Percentiles rank a stretch among this genome's conserved stretches.
phyloP scores from a whole-genome alignment of 2,329 filamentous ascomycete species.

The Pochonia chlamydosporia region DNA sequence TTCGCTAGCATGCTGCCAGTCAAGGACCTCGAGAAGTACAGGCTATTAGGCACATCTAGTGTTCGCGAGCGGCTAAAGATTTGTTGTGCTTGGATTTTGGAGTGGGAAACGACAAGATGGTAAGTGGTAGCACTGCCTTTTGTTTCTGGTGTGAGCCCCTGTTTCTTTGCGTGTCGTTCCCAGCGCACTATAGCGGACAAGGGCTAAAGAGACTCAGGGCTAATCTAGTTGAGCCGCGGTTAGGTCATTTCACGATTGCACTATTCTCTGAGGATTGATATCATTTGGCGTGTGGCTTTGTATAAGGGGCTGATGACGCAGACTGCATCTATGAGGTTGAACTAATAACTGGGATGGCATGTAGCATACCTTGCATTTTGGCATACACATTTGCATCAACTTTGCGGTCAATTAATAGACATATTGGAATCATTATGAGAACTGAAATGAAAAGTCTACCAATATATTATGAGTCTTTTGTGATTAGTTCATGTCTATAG shows the following conservation, averaged over 20 bases:
- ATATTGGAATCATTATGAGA: too few relatives aligned
- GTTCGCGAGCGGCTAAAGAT: constrained; percentile 80
- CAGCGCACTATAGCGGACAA: background rate
- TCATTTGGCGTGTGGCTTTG: background rate
- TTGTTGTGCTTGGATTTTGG: constrained; percentile 70
- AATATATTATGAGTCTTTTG: too few relatives aligned
- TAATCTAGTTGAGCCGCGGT: constrained; percentile 18
- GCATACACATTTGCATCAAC: background rate
- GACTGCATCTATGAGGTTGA: background rate
- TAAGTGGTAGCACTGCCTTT: constrained; percentile 38
- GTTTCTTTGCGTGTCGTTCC: background rate
- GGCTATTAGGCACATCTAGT: constrained; percentile 64
- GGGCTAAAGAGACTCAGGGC: constrained; percentile 14
- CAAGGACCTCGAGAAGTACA: constrained; percentile 72
- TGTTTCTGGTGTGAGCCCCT: background rate
- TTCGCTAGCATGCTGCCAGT: constrained; percentile 78
- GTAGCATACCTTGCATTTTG: background rate
- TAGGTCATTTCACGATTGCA: constrained; percentile 25
- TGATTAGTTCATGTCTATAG: too few relatives aligned
- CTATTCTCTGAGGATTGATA: constrained; percentile 22
- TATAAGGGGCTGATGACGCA: background rate
- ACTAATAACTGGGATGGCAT: too few relatives aligned
- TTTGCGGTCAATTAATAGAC: background rate
- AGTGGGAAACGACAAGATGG: constrained; percentile 66
- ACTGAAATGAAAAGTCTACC: too few relatives aligned